A percentile compares a stretch with the other conserved stretches of the same genome.
phyloP scores from a whole-genome alignment of 1,284 basidiomycete species.

The Irpex lacteus region DNA sequence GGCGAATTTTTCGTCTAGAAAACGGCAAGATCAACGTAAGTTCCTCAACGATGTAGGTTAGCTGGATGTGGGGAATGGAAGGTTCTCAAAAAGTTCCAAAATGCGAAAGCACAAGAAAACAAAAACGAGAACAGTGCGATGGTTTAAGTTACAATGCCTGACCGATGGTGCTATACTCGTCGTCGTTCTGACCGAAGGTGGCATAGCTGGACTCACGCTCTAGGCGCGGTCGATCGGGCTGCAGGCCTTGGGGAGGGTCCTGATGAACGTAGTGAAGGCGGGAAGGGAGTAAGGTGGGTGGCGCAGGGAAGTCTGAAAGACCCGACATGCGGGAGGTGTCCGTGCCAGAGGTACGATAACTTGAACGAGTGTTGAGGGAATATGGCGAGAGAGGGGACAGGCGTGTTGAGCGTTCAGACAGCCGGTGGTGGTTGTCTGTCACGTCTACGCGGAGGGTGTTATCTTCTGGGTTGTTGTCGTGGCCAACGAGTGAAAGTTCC shows the following conservation, averaged over 20 bases:
- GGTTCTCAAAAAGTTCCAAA: background rate
- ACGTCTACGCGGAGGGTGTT: slow-evolving; percentile 6
- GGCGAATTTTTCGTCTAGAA: background rate
- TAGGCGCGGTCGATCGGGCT: slow-evolving; percentile 17
- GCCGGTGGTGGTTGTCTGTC: slow-evolving; percentile 9
- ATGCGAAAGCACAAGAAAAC: background rate
- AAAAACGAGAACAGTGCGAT: background rate
- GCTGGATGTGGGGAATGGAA: background rate
- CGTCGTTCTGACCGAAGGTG: slow-evolving; percentile 24
- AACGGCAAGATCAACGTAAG: background rate
- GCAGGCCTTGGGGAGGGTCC: slow-evolving; percentile 5
- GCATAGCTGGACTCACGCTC: slow-evolving; percentile 25
- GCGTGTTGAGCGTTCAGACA: slow-evolving; percentile 33
- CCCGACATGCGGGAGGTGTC: slow-evolving; percentile 60
- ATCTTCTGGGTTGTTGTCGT: slow-evolving; percentile 13
- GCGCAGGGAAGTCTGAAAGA: slow-evolving; percentile 72
- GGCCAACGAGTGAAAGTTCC: slow-evolving; percentile 26
- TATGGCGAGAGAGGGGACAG: slow-evolving; percentile 37
- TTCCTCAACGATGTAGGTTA: background rate
- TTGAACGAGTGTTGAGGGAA: slow-evolving; percentile 53
- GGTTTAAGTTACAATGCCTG: slow-evolving; percentile 22
- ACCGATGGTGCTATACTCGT: slow-evolving; percentile 16
- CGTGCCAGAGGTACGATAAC: slow-evolving; percentile 63
- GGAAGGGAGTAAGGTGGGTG: slow-evolving; percentile 36
- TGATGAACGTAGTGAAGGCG: slow-evolving; percentile 15